Base-by-base conservation (phyloP, 139 green algal genomes). In the Chlorella sp. region DNA sequence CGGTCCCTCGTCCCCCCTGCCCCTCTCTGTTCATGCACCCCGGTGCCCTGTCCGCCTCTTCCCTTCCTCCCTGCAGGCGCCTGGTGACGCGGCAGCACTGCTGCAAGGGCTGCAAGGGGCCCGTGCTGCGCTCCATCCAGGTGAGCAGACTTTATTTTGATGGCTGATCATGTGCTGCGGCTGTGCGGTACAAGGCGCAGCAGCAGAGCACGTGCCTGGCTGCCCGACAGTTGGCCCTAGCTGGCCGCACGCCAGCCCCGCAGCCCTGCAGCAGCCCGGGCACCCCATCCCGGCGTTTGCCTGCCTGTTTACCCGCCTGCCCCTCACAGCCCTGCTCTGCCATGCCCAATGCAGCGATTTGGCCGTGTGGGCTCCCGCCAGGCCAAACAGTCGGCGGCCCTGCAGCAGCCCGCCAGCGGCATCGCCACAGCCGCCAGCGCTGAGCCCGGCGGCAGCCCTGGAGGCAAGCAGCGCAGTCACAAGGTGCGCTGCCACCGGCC, bases 91-190 rank as follows among this genome's bases (percentile, higher is more conserved):
- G 91, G n/a, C 16, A 28, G 57, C 57, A 78, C 30, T 94, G 91
- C 80, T 60, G 82, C 69, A 92, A 88, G 78, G 87, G 87, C 47
- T 94, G 91, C 92, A 38, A 75, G 23, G 92, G 92, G 15, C 90
- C 88, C 5, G 76, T 94, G 28, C 65, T 95, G 78, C 78, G 91
- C 16, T 74, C 86, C 36, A 93, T 95, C 56, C 92, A 95, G 72
- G 72, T 79, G 72, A 4, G 18, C 9, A 18, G 4, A 0, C 18
- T 26, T 21, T 20, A 28, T 13, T 38, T 18, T n/a, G 18, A 5
- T 51, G 18, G 34, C 15, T 51, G 26, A 6, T 20, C 68, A 21
- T 7, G 21, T 17, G n/a, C n/a, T n/a, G n/a, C n/a, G n/a, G n/a
- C 3, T 44, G 44, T 15, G 12, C 13, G 44, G 4, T 71, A 18